Evolutionary conservation across 305 asterid genomes (phyloP), one percentile per base, ranked within the genome.

Genomic region (Striga hermonthica): DNA sequence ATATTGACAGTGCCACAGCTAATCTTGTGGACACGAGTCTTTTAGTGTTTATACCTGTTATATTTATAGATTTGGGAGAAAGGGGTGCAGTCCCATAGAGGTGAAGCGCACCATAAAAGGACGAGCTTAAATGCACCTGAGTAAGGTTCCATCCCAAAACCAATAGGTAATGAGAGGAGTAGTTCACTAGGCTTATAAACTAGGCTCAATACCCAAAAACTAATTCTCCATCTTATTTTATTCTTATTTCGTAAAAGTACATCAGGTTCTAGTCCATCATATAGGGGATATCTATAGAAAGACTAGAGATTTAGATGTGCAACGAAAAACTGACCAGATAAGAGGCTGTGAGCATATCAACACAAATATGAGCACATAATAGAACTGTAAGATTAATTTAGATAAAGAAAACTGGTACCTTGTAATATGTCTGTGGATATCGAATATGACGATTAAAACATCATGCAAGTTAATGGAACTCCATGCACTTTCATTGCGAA

Each of bases 401-500:
- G 41, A 40, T 63, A 71, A 78, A 57, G 64, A 57, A 65, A 72
- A 71, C 31, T 70, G 65, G 15, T 62, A 89, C 96, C 95, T 94
- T 86, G 78, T 85, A 67, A 94, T 81, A 79, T 94, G 99, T 74
- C 99, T 85, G 67, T 94, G 87, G 65, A 85, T 97, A 79, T 93
- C 96, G 83, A 93, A 90, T 41, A 93, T 83, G 81, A 93, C 95
- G 57, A 93, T 70, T 39, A 93, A 83, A 74, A 88, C 83, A 58
- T 90, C 93, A 50, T 83, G 90, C 41, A 90, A 78, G 79, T 77
- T 76, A 70, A 90, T 78, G 3, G 96, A 90, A 78, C 90, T 75
- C 99, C 97, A 93, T 36, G 91, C 95, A 77, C 93, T 84, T 76
- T 90, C 93, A 80, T 77, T 77, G 43, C 99, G 96, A 45, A 84